Base-by-base conservation (phyloP, 2,329 filamentous ascomycete genomes). In the Waltergamsia citrina region DNA sequence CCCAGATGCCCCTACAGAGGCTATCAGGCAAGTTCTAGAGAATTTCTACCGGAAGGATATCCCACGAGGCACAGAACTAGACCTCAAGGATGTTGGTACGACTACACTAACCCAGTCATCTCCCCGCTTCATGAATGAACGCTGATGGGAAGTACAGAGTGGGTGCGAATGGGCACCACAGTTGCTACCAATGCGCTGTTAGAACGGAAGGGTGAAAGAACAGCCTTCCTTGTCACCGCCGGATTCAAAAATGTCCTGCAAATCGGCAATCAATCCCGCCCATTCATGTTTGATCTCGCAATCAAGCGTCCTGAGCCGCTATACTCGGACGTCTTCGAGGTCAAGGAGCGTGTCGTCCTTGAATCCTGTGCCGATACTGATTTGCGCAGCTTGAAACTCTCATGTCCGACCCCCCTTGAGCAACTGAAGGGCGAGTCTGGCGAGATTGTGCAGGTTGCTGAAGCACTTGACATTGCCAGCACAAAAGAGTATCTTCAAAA, bases 121-220 rank as follows among this genome's bases (percentile, higher is more conserved):
- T n/a, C n/a, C n/a, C n/a, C n/a, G n/a, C n/a, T n/a, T n/a, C n/a
- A n/a, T n/a, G n/a, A n/a, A n/a, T n/a, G n/a, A n/a, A n/a, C n/a
- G n/a, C n/a, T n/a, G n/a, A n/a, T n/a, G n/a, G n/a, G n/a, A n/a
- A n/a, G n/a, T n/a, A n/a, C n/a, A n/a, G n/a, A n/a, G n/a, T n/a
- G n/a, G n/a, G n/a, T 95, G 53, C 81, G 88, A 31, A 95, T 95
- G 88, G 88, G 88, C 29, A 95, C 88, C 2, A 95, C 88, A 0
- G 87, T 95, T 10, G 88, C 88, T 7, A 95, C 88, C 1, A 95
- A 95, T 55, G 88, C 88, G 0, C 60, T 95, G 36, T 68, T 95
- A 3, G 88, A 95, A 57, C 69, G 88, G 38, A 94, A 94, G 57
- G 88, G 88, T 31, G 87, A 94, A 60, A 78, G 76, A 45, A 90